Conservation (phyloP, 2,329 filamentous ascomycete species). For the Sphaerulina vaccinii region DNA sequence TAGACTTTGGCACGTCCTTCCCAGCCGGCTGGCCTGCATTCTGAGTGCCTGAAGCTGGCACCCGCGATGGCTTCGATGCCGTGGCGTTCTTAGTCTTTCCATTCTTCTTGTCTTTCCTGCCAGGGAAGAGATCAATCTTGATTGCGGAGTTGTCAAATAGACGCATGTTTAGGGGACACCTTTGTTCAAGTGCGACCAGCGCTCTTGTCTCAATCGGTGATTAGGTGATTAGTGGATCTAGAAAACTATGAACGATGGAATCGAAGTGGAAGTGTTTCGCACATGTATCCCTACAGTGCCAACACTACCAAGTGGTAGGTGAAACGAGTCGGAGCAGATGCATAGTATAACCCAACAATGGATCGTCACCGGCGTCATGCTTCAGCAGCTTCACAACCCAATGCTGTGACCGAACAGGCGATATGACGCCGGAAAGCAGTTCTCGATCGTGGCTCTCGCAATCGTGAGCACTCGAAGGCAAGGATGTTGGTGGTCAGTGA, state of each 20-base stretch:
- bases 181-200: conserved; percentile 6
- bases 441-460: conserved; percentile 6
- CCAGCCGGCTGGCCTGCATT: background rate
- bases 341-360: background rate
- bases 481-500: conserved; percentile 1
- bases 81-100: background rate
- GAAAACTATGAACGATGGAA: background rate
- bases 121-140: conserved; percentile 17
- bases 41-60: background rate
- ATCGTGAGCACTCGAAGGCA: background rate
- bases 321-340: background rate
- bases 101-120: conserved; percentile 14
- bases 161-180: conserved; percentile 7
- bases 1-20: background rate
- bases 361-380: conserved; percentile 13
- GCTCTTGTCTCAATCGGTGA: background rate
- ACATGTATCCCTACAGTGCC: conserved; percentile 8
- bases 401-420: background rate
- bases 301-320: background rate
- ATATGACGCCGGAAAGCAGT: conserved; percentile 4
- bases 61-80: background rate
- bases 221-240: background rate
- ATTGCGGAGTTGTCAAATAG: conserved; percentile 18
- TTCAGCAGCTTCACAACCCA: background rate
- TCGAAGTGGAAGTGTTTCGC: background rate